Evolutionary conservation across 306 rosid species (phyloP).

Genomic region (Cercis canadensis): DNA sequence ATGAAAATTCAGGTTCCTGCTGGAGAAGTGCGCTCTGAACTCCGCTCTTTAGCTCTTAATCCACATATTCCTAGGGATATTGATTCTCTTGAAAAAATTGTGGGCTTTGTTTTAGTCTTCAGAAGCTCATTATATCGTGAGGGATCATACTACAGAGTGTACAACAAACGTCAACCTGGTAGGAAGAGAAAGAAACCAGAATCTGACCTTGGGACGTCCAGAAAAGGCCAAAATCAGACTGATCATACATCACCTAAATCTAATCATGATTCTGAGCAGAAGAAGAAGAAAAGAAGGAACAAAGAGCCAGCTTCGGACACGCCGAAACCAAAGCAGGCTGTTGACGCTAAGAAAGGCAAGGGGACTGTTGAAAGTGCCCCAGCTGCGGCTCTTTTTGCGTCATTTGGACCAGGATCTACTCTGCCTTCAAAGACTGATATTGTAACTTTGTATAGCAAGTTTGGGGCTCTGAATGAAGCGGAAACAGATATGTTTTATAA

Average conservation of each 20-base stretch:
- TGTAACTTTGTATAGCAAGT: slow-evolving; percentile 53
- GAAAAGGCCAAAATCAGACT: slow-evolving; percentile 35
- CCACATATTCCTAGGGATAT: slow-evolving; percentile 38
- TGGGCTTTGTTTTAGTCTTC: slow-evolving; percentile 51
- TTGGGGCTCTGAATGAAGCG: slow-evolving; percentile 61
- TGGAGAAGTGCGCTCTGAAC: slow-evolving; percentile 48
- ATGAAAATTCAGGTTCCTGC: slow-evolving; percentile 48
- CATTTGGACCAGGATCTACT: slow-evolving; percentile 64
- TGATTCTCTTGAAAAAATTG: slow-evolving; percentile 42
- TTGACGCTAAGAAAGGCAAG: slow-evolving; percentile 28
- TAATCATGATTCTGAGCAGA: slow-evolving; percentile 36
- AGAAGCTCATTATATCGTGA: slow-evolving; percentile 60
- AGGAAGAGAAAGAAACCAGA: slow-evolving; percentile 62
- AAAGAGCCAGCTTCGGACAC: slow-evolving; percentile 23
- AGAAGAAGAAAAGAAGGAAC: slow-evolving; percentile 42
- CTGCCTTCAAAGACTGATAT: slow-evolving; percentile 75
- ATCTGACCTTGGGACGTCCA: slow-evolving; percentile 39
- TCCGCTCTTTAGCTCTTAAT: slow-evolving; percentile 55
- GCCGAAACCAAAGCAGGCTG: slow-evolving; percentile 30
- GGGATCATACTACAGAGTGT: slow-evolving; percentile 49
- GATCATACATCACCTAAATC: slow-evolving; percentile 15
- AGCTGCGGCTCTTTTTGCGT: slow-evolving; percentile 50
- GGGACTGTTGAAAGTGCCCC: slow-evolving; percentile 30
- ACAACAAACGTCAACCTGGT: slow-evolving; percentile 43
- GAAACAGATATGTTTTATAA: slow-evolving; percentile 62